Evolutionary conservation across 2,329 filamentous ascomycete species (phyloP).

Genomic region (Xylaria multiplex): DNA sequence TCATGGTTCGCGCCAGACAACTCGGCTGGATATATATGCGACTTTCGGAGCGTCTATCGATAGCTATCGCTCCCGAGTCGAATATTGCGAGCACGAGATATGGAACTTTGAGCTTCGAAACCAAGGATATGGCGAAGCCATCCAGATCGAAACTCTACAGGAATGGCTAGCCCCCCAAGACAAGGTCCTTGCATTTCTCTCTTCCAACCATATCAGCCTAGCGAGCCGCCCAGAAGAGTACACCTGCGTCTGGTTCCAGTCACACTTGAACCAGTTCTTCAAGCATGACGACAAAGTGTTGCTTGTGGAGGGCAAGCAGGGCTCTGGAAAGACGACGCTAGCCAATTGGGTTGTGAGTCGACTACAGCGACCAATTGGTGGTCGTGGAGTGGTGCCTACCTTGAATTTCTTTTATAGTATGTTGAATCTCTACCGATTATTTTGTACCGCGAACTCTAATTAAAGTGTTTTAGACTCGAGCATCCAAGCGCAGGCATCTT

Average conservation of each 20-base stretch:
- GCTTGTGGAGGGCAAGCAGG: constrained; percentile 32
- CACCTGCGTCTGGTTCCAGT: constrained; percentile 37
- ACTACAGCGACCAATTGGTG: constrained; percentile 31
- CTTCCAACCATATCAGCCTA: constrained; percentile 36
- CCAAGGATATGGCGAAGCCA: constrained; percentile 32
- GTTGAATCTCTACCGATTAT: not conserved
- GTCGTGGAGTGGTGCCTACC: constrained; percentile 28
- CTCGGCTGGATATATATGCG: constrained; percentile 30
- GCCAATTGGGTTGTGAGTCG: constrained; percentile 36
- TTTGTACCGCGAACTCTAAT: not conserved
- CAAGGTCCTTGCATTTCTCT: constrained; percentile 33
- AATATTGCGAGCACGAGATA: constrained; percentile 30
- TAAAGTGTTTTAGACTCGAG: constrained; percentile 19
- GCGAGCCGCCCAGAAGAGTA: constrained; percentile 35
- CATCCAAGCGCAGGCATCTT: constrained; percentile 26
- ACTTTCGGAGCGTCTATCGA: constrained; percentile 35
- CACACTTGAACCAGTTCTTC: constrained; percentile 36
- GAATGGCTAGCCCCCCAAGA: constrained; percentile 36
- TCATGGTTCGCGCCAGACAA: constrained; percentile 24
- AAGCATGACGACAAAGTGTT: constrained; percentile 33
- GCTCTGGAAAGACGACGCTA: constrained; percentile 35
- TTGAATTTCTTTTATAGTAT: constrained; percentile 36
- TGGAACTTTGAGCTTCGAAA: constrained; percentile 35
- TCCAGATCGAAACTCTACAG: constrained; percentile 29
- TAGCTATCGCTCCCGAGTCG: constrained; percentile 30